Evolutionary conservation across 768 basidiomycete genomes (phyloP).

Genomic region (Suillus luteus): DNA sequence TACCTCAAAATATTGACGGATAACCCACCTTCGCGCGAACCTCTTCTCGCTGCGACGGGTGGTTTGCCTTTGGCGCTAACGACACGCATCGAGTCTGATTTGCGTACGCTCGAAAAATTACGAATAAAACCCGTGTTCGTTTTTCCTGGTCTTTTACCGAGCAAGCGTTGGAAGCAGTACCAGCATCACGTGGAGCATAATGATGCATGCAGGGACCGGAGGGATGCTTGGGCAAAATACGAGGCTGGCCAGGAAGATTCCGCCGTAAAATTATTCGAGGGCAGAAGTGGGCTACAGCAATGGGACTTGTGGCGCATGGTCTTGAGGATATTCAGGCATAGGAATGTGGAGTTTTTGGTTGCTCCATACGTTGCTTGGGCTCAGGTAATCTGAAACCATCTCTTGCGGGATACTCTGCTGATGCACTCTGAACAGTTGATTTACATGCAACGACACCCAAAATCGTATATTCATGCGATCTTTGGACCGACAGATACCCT

Average conservation of each 20-base stretch:
- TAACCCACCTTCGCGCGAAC: conserved; percentile 77
- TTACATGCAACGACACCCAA: conserved; percentile 91
- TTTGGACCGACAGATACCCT: conserved; percentile 90
- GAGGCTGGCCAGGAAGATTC: conserved; percentile 90
- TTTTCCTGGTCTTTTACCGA: conserved; percentile 85
- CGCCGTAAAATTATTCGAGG: conserved; percentile 83
- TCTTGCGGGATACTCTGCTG: conserved; percentile 6
- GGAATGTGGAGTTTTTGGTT: conserved; percentile 94
- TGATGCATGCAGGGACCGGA: conserved; percentile 73
- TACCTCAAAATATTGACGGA: conserved; percentile 84
- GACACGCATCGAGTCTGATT: conserved; percentile 86
- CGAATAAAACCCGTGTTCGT: conserved; percentile 99
- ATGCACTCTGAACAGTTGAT: conserved; percentile 63
- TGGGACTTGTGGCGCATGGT: conserved; percentile 97
- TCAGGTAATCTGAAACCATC: conserved; percentile 64
- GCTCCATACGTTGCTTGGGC: conserved; percentile 96
- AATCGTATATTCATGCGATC: conserved; percentile 93
- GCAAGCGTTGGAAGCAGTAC: conserved; percentile 65
- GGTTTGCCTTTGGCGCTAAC: conserved; percentile 90
- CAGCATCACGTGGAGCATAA: conserved; percentile 56
- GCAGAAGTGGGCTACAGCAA: conserved; percentile 67
- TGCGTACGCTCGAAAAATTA: conserved; percentile 86
- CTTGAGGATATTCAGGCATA: conserved; percentile 87
- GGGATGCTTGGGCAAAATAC: conserved; percentile 91
- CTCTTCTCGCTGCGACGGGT: conserved; percentile 91